Evolutionary conservation across 305 asterid genomes (phyloP), one percentile per base, ranked within the genome.

Genomic region (Plantago lanceolata): DNA sequence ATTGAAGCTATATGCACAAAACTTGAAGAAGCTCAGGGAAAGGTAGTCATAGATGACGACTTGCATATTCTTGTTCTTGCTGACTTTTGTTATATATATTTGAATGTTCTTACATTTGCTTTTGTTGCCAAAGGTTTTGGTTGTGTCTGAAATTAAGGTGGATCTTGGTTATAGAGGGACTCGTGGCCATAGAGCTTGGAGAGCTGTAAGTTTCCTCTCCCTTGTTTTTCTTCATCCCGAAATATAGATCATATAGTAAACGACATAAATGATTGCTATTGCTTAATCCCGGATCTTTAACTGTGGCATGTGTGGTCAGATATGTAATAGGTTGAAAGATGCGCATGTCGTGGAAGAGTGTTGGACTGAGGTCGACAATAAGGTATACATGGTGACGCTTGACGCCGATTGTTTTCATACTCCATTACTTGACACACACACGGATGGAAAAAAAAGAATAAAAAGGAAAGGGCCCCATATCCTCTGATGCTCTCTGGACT

Each of bases 11-110:
- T 93, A 14, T 93, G 97, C 56, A 88, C 80, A 63, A 83, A 87
- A 80, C 96, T 93, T 64, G 97, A 87, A 75, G 80, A 87, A 43
- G 87, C 95, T 64, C 82, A 77, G 62, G 96, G 88, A 65, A 93
- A 89, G 93, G 98, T 68, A 60, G 89, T 71, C 65, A 37, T 67
- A 43, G 50, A 21, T 28, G 37, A 53, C 63, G 44, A 60, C 52
- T 76, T 37, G 71, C 57, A 45, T 63, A 57, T 53, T 53, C n/a
- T n/a, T n/a, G n/a, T n/a, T n/a, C n/a, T n/a, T n/a, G n/a, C n/a
- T n/a, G n/a, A n/a, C n/a, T n/a, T n/a, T n/a, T n/a, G n/a, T n/a
- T n/a, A n/a, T n/a, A n/a, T n/a, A n/a, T n/a, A n/a, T n/a, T n/a
- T n/a, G n/a, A n/a, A n/a, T n/a, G n/a, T n/a, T 6, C 24, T 55